Evolutionary conservation across 768 basidiomycete species (phyloP).

Genomic region (Mycena rebaudengoi): DNA sequence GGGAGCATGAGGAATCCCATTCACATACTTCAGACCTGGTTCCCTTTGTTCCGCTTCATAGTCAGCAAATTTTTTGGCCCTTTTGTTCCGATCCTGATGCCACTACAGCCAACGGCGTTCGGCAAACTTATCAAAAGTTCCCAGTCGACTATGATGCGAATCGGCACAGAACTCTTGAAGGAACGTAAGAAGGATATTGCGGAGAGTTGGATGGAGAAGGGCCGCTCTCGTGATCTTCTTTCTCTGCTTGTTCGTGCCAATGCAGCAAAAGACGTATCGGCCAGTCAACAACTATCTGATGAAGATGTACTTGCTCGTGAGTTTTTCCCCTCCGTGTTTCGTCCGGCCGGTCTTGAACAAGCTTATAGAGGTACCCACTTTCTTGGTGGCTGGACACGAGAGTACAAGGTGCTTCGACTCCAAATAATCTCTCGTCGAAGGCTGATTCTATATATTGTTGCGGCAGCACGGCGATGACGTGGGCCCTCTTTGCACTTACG

Average conservation of each 20-base stretch:
- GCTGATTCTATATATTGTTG: neutral
- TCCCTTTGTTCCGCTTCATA: slow-evolving; percentile 42
- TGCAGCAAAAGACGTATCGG: slow-evolving; percentile 64
- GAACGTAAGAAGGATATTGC: slow-evolving; percentile 55
- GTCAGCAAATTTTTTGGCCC: slow-evolving; percentile 30
- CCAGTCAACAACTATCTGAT: slow-evolving; percentile 64
- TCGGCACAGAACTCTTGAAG: slow-evolving; percentile 57
- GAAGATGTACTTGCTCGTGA: slow-evolving; percentile 72
- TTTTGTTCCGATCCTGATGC: no score
- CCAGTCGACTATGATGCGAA: slow-evolving; percentile 52
- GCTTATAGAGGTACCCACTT: neutral
- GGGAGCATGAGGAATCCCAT: slow-evolving; percentile 42
- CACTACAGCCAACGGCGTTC: slow-evolving; percentile 39
- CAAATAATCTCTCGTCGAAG: neutral
- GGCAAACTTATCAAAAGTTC: slow-evolving; percentile 42
- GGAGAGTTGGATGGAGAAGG: slow-evolving; percentile 38
- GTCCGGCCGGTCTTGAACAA: no score
- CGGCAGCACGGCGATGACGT: neutral
- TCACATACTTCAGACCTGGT: slow-evolving; percentile 30
- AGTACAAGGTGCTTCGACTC: neutral
- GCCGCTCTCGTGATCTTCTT: slow-evolving; percentile 60
- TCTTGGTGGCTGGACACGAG: neutral
- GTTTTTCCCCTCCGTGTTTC: no score
- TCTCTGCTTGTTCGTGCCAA: slow-evolving; percentile 71
- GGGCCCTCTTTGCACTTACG: neutral